Evolutionary conservation across 768 basidiomycete genomes (phyloP), one percentile per base, ranked within the genome.

Genomic region (Hygrophoropsis aurantiaca): DNA sequence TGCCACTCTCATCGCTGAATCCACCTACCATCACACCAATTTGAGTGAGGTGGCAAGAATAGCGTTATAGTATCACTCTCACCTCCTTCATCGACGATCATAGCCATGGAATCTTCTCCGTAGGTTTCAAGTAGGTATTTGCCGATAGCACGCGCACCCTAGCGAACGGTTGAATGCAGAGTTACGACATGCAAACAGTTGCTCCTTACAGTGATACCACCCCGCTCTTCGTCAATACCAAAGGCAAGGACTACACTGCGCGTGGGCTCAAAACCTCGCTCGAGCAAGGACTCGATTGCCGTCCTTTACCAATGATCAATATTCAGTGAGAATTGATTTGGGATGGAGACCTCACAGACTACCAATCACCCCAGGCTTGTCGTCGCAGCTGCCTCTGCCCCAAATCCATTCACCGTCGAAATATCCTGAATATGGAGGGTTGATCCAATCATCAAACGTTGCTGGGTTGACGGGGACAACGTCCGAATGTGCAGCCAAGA

Each of bases 21-120:
- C 58, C 60, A 46, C 60, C 70, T 70, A 41, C 44, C 11, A 35
- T n/a, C 36, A 36, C 10, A 40, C 9, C 46, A 51, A 25, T 54
- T 23, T 34, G 7, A 16, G 6, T 13, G 7, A 8, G 36, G 8
- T 13, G 27, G 27, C 27, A 6, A 30, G 27, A 6, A n/a, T 5
- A 0, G 7, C 24, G 15, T 7, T 9, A 16, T 6, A 25, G 41
- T 32, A 21, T 20, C 5, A 4, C 18, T 33, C 49, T 47, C 56
- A 68, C 78, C 76, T 6, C 80, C 80, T 66, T 84, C 83, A 47
- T 84, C 84, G 10, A 84, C 70, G n/a, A 82, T 58, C 56, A 84
- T 64, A 1, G 77, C 64, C 42, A 84, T 67, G 5, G 73, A 67
- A 55, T 81, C 55, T n/a, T 61, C 46, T n/a, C 80, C 82, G 53